Evolutionary conservation across 768 basidiomycete species (phyloP).

Genomic region (Tricholoma hemisulphureum): DNA sequence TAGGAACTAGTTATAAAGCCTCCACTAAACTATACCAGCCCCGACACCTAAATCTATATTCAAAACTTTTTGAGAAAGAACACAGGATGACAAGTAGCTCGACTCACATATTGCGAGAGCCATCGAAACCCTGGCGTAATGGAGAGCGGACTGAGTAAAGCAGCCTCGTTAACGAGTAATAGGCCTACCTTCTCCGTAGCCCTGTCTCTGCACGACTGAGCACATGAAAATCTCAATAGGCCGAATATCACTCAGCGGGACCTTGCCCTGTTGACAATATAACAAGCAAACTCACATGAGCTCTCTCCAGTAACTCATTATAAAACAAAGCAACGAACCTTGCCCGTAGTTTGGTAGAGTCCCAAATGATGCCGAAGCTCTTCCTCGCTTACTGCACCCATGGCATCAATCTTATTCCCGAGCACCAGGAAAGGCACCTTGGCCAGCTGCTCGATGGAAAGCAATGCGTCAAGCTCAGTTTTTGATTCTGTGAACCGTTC

Average conservation of each 20-base stretch:
- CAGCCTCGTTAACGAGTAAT: background rate
- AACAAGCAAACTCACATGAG: constrained; percentile 7
- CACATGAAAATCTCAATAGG: constrained; percentile 99
- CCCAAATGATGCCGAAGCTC: constrained; percentile 94
- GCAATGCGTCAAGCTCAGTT: constrained; percentile 93
- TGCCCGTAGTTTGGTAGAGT: constrained; percentile 98
- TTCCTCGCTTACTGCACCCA: constrained; percentile 95
- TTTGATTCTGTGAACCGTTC: constrained; percentile 97
- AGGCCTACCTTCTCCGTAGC: constrained; percentile 87
- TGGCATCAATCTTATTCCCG: constrained; percentile 99
- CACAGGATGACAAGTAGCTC: background rate
- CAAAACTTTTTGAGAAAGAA: background rate
- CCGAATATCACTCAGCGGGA: constrained; percentile 92
- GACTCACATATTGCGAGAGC: constrained; percentile 92
- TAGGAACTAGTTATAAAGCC: constrained; percentile 5
- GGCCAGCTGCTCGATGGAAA: constrained; percentile 91
- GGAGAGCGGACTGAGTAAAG: background rate
- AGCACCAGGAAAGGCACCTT: constrained; percentile 98
- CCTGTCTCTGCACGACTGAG: constrained; percentile 98
- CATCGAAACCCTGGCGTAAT: constrained; percentile 78
- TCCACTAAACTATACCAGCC: constrained; percentile 3
- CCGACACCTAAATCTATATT: constrained; percentile 36
- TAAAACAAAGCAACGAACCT: constrained; percentile 51
- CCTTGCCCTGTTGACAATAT: constrained; percentile 73
- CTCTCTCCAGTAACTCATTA: background rate